Percentiles rank a stretch among this genome's conserved stretches.
Conservation (phyloP, 202 grass and related monocot genomes). For the Schoenoplectus tabernaemontani region DNA sequence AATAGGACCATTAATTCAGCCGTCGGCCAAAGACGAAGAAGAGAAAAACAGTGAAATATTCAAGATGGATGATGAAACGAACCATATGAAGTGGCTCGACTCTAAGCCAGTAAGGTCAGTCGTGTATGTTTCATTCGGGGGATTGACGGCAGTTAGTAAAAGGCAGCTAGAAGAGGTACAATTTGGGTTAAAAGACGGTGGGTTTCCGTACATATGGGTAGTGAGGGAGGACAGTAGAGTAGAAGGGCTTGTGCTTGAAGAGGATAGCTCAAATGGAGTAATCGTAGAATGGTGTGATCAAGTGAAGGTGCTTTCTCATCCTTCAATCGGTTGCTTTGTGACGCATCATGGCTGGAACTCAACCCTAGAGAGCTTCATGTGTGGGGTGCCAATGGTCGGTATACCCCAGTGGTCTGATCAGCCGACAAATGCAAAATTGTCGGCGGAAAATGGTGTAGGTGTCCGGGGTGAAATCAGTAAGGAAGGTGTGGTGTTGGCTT, state of each 20-base stretch:
- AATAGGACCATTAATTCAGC: constrained; percentile 25
- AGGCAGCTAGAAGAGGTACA: constrained; percentile 40
- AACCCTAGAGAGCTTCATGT: constrained; percentile 28
- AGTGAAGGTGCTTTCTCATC: constrained; percentile 44
- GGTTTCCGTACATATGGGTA: constrained; percentile 33
- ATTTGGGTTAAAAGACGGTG: constrained; percentile 4
- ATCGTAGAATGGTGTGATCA: constrained; percentile 67
- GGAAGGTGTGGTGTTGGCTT: background rate
- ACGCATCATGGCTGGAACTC: constrained; percentile 86
- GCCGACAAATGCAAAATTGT: constrained; percentile 20
- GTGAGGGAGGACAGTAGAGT: constrained; percentile 34
- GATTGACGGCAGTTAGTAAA: constrained; percentile 15
- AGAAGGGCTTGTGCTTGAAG: constrained; percentile 13
- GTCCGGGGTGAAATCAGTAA: background rate
- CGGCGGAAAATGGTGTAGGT: constrained; percentile 8
- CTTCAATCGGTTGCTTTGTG: constrained; percentile 52
- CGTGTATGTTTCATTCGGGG: constrained; percentile 51
- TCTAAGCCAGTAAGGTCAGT: constrained; percentile 29
- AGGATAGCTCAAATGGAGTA: constrained; percentile 8
- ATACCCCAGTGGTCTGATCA: constrained; percentile 40
- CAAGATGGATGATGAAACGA: constrained; percentile 15
- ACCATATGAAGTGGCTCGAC: constrained; percentile 42
- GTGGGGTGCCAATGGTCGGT: constrained; percentile 28
- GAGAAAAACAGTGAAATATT: constrained; percentile 23
- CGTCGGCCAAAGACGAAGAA: background rate